Evolutionary conservation across 495 filamentous ascomycete species (phyloP).

Genomic region (Aspergillus nanangensis): DNA sequence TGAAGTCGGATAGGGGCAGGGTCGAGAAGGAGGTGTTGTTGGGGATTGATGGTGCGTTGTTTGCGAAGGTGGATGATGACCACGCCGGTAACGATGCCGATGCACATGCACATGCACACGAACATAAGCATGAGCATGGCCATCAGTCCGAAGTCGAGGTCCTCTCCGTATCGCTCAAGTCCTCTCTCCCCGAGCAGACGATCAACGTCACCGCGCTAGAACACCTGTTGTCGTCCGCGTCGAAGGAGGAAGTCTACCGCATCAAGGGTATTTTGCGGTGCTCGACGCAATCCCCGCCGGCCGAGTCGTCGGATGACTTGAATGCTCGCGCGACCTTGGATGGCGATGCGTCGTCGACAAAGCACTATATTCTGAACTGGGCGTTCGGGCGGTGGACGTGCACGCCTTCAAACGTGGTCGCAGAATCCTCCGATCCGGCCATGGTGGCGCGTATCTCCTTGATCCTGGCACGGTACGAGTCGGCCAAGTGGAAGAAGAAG

Average conservation of each 20-base stretch:
- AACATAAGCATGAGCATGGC: constrained; percentile 26
- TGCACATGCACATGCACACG: constrained; percentile 22
- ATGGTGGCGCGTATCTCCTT: constrained; percentile 71
- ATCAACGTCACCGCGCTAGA: constrained; percentile 65
- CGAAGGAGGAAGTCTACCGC: constrained; percentile 89
- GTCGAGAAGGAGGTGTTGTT: constrained; percentile 75
- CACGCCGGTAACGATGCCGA: no score
- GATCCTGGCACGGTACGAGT: constrained; percentile 80
- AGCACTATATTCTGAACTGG: constrained; percentile 87
- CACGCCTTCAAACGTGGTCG: constrained; percentile 51
- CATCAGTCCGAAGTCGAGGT: constrained; percentile 91
- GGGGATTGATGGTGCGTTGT: constrained; percentile 79
- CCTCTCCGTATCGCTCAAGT: constrained; percentile 65
- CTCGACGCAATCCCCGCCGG: constrained; percentile 48
- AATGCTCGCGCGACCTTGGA: not conserved
- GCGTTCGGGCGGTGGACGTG: constrained; percentile 95
- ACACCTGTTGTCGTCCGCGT: constrained; percentile 60
- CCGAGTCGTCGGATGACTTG: constrained; percentile 50
- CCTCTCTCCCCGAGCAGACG: constrained; percentile 22
- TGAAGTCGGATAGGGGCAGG: constrained; percentile 72
- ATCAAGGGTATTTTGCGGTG: constrained; percentile 81
- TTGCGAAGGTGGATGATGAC: constrained; percentile 48
- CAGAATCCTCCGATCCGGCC: constrained; percentile 34
- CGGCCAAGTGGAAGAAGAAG: constrained; percentile 83
- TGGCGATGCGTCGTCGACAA: constrained; percentile 5